Evolutionary conservation across 345 rosid genomes (phyloP).

Genomic region (Kernera saxatilis): DNA sequence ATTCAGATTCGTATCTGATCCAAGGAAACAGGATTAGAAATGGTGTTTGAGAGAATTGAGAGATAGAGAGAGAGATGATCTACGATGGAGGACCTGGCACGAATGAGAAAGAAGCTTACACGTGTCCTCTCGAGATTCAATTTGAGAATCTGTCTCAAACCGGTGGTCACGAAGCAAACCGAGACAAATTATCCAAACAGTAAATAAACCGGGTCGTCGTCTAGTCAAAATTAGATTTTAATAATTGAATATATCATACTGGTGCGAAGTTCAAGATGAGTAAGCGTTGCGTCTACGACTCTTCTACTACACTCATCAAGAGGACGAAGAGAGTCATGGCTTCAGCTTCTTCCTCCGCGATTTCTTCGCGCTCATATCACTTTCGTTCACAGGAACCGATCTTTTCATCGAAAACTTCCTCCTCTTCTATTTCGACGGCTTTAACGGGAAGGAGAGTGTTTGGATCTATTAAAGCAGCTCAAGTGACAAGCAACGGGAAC

Average conservation of each 20-base stretch:
- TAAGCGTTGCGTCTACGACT: slow-evolving; percentile 9
- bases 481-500: slow-evolving; percentile 4
- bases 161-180: neutral
- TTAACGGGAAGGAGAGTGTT: neutral
- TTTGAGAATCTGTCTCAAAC: neutral
- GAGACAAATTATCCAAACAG: neutral
- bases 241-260: neutral
- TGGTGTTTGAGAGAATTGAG: neutral
- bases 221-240: neutral
- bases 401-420: neutral
- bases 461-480: slow-evolving; percentile 33
- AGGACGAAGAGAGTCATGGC: slow-evolving; percentile 11
- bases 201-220: neutral
- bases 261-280: neutral
- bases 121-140: slow-evolving; percentile 2
- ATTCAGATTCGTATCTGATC: slow-evolving; percentile 27
- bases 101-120: slow-evolving; percentile 24
- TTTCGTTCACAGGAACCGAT: neutral
- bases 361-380: neutral
- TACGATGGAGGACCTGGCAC: slow-evolving; percentile 14
- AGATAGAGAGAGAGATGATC: slow-evolving; percentile 20
- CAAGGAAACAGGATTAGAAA: neutral
- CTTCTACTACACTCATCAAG: neutral
- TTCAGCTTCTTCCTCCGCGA: neutral
- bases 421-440: neutral